These are phyloP conservation scores for Phytophthora kernoviae DNA, from an alignment of 352 stramenopile genomes.

Conservation along the genomic window DNA sequence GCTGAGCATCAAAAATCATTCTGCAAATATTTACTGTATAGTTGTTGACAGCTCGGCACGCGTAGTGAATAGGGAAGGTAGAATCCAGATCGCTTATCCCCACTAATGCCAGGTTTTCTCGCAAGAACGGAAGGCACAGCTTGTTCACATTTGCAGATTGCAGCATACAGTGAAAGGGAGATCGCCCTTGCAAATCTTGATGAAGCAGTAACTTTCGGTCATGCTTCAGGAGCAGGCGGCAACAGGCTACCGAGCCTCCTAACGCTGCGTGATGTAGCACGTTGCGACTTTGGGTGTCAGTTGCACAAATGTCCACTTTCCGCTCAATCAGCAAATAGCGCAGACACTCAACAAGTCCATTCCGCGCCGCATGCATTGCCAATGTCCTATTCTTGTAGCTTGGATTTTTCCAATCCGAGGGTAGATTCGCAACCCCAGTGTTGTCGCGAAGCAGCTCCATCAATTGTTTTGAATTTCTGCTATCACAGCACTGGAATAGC, in stretches of 20 bases:
- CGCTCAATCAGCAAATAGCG: conserved; percentile 46
- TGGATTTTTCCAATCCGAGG: conserved; percentile 40
- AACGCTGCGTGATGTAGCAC: conserved; percentile 57
- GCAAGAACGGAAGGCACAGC: conserved; percentile 49
- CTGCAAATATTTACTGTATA: conserved; percentile 51
- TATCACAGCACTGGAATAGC: conserved; percentile 76
- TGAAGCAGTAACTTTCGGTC: conserved; percentile 50
- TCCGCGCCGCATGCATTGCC: conserved; percentile 55
- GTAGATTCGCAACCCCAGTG: conserved; percentile 23
- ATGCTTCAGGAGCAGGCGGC: conserved; percentile 43
- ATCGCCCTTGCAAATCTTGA: conserved; percentile 55
- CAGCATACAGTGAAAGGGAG: conserved; percentile 67
- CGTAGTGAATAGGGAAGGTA: conserved; percentile 68
- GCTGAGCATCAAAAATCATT: conserved; percentile 48
- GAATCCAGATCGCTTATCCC: conserved; percentile 50
- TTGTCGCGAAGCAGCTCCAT: conserved; percentile 51
- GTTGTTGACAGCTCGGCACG: conserved; percentile 53
- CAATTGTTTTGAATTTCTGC: conserved; percentile 54
- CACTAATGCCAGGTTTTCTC: conserved; percentile 35
- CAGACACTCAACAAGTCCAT: conserved; percentile 45
- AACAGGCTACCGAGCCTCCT: conserved; percentile 41
- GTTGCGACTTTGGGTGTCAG: conserved; percentile 54
- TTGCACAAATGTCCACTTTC: conserved; percentile 55
- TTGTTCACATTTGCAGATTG: conserved; percentile 47
- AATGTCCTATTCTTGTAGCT: conserved; percentile 42